Evolutionary conservation across 495 filamentous ascomycete species (phyloP), one percentile per base, ranked within the genome.

Genomic region (Amniculicola lignicola): DNA sequence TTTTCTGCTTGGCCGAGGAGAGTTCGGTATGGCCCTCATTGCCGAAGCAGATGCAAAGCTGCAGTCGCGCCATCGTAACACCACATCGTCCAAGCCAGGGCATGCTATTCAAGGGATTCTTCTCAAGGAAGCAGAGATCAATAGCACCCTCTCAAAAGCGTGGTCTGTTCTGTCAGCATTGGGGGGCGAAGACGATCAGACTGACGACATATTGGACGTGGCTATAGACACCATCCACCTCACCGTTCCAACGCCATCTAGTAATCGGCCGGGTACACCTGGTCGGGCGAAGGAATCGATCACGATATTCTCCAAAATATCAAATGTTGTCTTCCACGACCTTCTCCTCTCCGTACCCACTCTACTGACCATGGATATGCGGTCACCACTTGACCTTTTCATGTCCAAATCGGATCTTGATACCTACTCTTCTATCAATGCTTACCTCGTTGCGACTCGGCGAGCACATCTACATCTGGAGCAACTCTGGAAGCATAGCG

Each of bases 41-140:
- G 79, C 84, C 27, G 87, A 95, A 73, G 89, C 90, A 7, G 87
- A 95, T 59, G 78, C 86, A 29, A 83, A 82, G 54, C 78, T 95
- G 19, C 67, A 73, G n/a, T 74, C 74, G 42, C 72, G 78, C 23
- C 74, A 75, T 46, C 70, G 69, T 16, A 66, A 66, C 23, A 66
- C 68, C 28, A 61, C 51, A 21, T 59, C 69, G 54, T 46, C 56
- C 18, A 61, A 69, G 11, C 24, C 57, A 2, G 45, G 61, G 39
- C 67, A 70, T 33, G 6, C 37, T 28, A 65, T 83, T 2, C 70
- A 75, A 27, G 80, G 77, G 4, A 74, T 91, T 11, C 70, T 85
- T 5, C 78, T 96, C 39, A 96, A 90, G 68, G 90, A 96, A 60
- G 87, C 87, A 2, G 93, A 98, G 67, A 81, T 95, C 0, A 79